Percentiles rank a stretch among this genome's conserved stretches.
These are phyloP conservation scores for Helminthosporium solani DNA, from an alignment of 2,329 filamentous ascomycete genomes.

Conservation along the genomic window DNA sequence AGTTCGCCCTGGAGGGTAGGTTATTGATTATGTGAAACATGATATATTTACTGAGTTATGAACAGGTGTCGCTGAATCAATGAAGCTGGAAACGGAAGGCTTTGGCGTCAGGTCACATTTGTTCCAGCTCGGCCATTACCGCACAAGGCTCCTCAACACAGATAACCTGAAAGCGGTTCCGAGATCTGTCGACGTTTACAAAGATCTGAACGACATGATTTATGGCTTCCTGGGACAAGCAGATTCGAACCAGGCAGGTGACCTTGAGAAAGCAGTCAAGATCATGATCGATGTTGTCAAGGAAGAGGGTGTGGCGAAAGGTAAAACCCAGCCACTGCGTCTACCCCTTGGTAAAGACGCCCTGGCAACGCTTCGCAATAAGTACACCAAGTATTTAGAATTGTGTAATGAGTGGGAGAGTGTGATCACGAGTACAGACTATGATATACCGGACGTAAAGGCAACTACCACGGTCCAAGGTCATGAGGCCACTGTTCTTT, in stretches of 20 bases:
- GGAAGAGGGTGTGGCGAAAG: constrained; percentile 12
- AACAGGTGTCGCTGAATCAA: constrained; percentile 14
- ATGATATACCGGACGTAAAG: constrained; percentile 4
- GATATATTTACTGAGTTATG: constrained; percentile 1
- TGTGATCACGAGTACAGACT: constrained; percentile 14
- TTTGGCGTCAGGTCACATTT: constrained; percentile 39
- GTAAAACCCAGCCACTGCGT: constrained; percentile 27
- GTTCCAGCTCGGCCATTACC: constrained; percentile 43
- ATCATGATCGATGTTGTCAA: constrained; percentile 16
- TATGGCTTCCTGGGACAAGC: constrained; percentile 16
- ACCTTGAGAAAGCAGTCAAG: constrained; percentile 18
- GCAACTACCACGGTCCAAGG: constrained; percentile 9
- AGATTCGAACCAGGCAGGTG: constrained; percentile 16
- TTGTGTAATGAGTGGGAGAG: constrained; percentile 16
- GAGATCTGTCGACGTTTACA: constrained; percentile 17
- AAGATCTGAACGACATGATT: constrained; percentile 16
- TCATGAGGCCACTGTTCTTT: constrained; percentile 10
- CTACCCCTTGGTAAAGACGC: constrained; percentile 34
- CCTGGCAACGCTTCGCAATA: constrained; percentile 7
- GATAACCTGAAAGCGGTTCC: constrained; percentile 20
- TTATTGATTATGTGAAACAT: background rate
- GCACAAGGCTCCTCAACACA: constrained; percentile 31
- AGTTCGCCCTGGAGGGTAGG: constrained; percentile 13
- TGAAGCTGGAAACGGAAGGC: constrained; percentile 31
- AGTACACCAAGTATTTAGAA: constrained; percentile 4